phyloP scores from a whole-genome alignment of 108 stramenopile genomes.

The Nitzschia sp. region DNA sequence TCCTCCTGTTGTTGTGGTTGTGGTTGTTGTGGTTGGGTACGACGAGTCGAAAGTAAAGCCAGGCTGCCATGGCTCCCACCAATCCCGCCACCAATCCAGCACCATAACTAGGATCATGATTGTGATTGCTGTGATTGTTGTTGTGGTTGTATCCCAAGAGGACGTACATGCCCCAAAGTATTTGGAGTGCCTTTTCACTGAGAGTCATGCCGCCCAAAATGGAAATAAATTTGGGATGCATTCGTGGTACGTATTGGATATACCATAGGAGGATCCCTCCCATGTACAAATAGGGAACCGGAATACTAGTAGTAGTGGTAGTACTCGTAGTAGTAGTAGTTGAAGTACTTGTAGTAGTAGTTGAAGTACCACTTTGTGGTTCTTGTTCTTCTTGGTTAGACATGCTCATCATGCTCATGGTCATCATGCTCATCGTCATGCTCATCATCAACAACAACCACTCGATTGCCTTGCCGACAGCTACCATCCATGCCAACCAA shows the following conservation, averaged over 20 bases:
- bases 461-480: slow-evolving; percentile 7
- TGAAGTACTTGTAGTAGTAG: too few species aligned
- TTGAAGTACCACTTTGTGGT: slow-evolving; percentile 39
- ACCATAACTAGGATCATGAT: too few species aligned
- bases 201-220: slow-evolving; percentile 55
- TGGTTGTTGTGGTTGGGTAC: neutral
- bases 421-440: slow-evolving; percentile 36
- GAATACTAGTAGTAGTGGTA: too few species aligned
- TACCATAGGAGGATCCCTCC: slow-evolving; percentile 63
- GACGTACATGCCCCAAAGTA: slow-evolving; percentile 44
- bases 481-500: slow-evolving; percentile 34
- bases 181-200: slow-evolving; percentile 68
- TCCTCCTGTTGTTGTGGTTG: too few species aligned
- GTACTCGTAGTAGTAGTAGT: too few species aligned
- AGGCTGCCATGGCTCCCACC: slow-evolving; percentile 5
- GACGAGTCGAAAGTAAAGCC: slow-evolving; percentile 1
- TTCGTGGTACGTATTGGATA: slow-evolving; percentile 57
- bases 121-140: too few species aligned
- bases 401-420: slow-evolving; percentile 25
- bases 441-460: slow-evolving; percentile 16
- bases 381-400: slow-evolving; percentile 16
- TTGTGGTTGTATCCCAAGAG: neutral
- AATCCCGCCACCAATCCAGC: slow-evolving; percentile 5
- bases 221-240: slow-evolving; percentile 66
- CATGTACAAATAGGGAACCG: slow-evolving; percentile 31